Conservation (phyloP, 179 eudicot genomes). For the Corrigiola litoralis region DNA sequence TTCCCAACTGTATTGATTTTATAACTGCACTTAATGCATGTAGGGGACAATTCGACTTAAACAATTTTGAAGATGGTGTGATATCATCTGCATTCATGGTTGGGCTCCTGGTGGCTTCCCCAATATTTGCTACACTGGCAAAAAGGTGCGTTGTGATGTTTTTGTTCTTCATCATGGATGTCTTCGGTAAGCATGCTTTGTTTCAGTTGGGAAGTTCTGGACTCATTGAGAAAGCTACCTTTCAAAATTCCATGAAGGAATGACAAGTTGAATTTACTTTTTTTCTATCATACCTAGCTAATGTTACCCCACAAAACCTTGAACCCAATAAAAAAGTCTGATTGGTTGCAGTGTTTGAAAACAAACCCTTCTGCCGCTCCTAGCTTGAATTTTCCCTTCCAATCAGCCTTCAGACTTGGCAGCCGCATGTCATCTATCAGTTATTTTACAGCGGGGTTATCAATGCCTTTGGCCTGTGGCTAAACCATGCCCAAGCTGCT, state of each 20-base stretch:
- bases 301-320: background rate
- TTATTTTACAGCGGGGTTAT: too few relatives aligned
- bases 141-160: constrained; percentile 62
- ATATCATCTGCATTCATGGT: constrained; percentile 99
- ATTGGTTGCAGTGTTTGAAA: too few relatives aligned
- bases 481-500: too few relatives aligned
- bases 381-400: background rate
- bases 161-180: too few relatives aligned
- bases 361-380: too few relatives aligned
- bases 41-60: constrained; percentile 80
- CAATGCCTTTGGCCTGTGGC: too few relatives aligned
- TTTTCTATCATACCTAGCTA: background rate
- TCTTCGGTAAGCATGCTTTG: too few relatives aligned
- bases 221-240: background rate
- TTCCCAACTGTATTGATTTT: background rate
- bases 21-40: constrained; percentile 5
- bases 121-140: constrained; percentile 80
- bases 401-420: too few relatives aligned
- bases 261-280: background rate
- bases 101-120: constrained; percentile 91
- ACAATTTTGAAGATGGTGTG: constrained; percentile 88
- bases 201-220: background rate
- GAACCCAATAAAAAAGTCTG: too few relatives aligned
- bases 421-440: too few relatives aligned
- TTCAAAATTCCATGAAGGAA: background rate